Conservation (phyloP, 148 eudicot species). For the Beta vulgaris region DNA sequence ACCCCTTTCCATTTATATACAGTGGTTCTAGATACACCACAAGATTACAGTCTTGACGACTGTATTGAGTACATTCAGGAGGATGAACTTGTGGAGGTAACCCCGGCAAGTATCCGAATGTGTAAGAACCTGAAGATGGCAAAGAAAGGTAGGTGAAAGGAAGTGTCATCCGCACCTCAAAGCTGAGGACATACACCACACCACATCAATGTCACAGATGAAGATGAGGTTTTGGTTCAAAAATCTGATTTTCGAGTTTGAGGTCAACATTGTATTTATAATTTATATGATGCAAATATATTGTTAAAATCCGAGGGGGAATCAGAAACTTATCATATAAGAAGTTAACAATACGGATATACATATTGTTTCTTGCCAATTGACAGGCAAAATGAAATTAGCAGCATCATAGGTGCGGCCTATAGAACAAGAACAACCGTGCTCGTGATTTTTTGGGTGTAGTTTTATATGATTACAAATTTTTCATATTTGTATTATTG, state of each 20-base stretch:
- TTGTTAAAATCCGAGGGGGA: neutral
- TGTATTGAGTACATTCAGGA: constrained; percentile 99
- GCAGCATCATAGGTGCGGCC: neutral
- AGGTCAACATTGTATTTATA: constrained; percentile 7
- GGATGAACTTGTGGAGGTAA: constrained; percentile 96
- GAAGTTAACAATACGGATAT: neutral
- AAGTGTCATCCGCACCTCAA: neutral
- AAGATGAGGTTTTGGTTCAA: constrained; percentile 1
- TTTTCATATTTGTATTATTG: constrained; percentile 2
- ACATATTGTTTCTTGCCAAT: neutral
- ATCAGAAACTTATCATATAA: constrained; percentile 1
- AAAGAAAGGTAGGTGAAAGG: constrained; percentile 52
- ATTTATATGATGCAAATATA: constrained; percentile 3
- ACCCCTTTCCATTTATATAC: constrained; percentile 14
- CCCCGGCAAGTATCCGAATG: constrained; percentile 84
- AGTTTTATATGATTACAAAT: constrained; percentile 19
- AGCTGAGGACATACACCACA: neutral
- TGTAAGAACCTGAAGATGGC: constrained; percentile 74
- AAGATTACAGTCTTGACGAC: constrained; percentile 89
- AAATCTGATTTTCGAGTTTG: neutral
- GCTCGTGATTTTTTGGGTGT: constrained; percentile 3
- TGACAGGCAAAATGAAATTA: neutral
- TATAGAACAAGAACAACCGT: neutral
- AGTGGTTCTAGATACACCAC: constrained; percentile 87
- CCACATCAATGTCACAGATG: neutral